phyloP scores from a whole-genome alignment of 768 basidiomycete species.

The Macrocybe gigantea region DNA sequence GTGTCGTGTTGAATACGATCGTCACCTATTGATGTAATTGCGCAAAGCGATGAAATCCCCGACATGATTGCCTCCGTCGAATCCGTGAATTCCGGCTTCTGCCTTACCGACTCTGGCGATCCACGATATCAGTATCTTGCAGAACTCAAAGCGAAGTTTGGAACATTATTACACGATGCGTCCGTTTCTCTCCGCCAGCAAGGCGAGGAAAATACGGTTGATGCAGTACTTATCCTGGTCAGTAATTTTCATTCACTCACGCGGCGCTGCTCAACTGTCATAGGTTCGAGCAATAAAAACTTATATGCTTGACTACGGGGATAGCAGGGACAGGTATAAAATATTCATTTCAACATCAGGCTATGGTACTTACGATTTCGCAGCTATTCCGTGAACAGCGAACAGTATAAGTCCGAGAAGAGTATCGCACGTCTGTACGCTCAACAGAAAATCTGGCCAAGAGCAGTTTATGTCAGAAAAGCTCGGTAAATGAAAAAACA shows the following conservation, averaged over 20 bases:
- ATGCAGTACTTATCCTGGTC: slow-evolving; percentile 72
- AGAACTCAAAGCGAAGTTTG: slow-evolving; percentile 54
- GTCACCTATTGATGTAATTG: slow-evolving; percentile 1
- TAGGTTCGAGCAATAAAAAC: slow-evolving; percentile 66
- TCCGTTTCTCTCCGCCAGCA: slow-evolving; percentile 63
- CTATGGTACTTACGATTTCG: not conserved
- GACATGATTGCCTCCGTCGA: slow-evolving; percentile 70
- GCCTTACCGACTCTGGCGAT: slow-evolving; percentile 59
- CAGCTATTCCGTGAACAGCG: slow-evolving; percentile 53
- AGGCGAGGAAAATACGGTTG: slow-evolving; percentile 77
- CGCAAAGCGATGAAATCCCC: slow-evolving; percentile 58
- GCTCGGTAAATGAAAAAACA: slow-evolving; percentile 40
- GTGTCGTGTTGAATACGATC: not conserved
- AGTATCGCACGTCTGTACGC: slow-evolving; percentile 63
- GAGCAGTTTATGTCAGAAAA: slow-evolving; percentile 61
- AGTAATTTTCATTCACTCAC: slow-evolving; percentile 12
- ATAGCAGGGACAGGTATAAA: slow-evolving; percentile 49
- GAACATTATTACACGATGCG: slow-evolving; percentile 63
- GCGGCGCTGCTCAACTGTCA: slow-evolving; percentile 1
- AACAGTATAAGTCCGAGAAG: slow-evolving; percentile 54
- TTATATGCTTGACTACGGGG: slow-evolving; percentile 71
- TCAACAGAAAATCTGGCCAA: slow-evolving; percentile 72
- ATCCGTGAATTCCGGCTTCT: slow-evolving; percentile 60
- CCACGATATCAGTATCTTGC: slow-evolving; percentile 58
- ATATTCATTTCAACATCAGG: not conserved